Evolutionary conservation across 306 rosid genomes (phyloP).

Genomic region (Citrullus mucosospermus): DNA sequence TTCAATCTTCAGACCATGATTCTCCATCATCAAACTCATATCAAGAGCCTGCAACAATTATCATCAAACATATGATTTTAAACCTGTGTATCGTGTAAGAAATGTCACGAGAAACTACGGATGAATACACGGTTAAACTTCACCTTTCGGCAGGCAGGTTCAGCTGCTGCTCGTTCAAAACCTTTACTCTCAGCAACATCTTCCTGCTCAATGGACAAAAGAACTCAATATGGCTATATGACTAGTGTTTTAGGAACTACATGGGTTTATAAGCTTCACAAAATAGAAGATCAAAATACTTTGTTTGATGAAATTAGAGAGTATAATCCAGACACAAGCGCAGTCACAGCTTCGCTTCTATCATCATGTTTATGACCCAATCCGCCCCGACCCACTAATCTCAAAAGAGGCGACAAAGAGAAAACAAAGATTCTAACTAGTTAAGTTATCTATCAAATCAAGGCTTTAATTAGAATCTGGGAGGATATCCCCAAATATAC

Average conservation of each 20-base stretch:
- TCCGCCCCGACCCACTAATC: background rate
- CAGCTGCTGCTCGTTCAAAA: slow-evolving; percentile 28
- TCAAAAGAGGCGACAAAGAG: background rate
- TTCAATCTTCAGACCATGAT: slow-evolving; percentile 40
- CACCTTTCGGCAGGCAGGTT: slow-evolving; percentile 34
- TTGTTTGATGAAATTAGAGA: background rate
- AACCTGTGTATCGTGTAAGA: background rate
- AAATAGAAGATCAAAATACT: background rate
- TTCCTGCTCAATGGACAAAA: slow-evolving; percentile 18
- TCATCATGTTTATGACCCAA: background rate
- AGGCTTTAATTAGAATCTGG: background rate
- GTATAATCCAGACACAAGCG: background rate
- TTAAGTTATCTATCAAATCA: background rate
- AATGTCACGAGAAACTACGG: background rate
- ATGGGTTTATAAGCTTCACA: background rate
- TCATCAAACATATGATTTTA: background rate
- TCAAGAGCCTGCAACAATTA: slow-evolving; percentile 38
- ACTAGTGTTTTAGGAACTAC: background rate
- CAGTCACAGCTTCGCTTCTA: background rate
- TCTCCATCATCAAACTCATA: slow-evolving; percentile 24
- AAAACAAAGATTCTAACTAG: background rate
- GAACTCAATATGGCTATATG: background rate
- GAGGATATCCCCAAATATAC: background rate
- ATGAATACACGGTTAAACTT: slow-evolving; percentile 13
- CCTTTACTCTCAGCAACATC: slow-evolving; percentile 38